A percentile compares a stretch with the other conserved stretches of the same genome.
Conservation (phyloP, 108 stramenopile genomes). For the Discostella pseudostelligera region DNA sequence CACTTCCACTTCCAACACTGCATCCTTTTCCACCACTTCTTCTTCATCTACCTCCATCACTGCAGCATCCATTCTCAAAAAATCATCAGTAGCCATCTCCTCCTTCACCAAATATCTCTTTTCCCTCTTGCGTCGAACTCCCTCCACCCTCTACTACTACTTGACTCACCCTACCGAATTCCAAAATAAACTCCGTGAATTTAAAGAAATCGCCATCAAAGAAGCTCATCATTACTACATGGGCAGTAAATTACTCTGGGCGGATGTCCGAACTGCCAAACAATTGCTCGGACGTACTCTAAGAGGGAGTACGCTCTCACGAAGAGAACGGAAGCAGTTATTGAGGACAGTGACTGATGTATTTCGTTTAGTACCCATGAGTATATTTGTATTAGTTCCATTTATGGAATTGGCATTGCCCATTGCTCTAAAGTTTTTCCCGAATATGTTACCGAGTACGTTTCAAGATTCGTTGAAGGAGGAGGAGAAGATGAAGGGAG, state of each 20-base stretch:
- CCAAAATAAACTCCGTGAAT: conserved; percentile 48
- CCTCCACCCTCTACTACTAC: conserved; percentile 22
- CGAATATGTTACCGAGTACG: conserved; percentile 99
- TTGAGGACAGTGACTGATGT: conserved; percentile 94
- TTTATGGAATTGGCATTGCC: conserved; percentile 98
- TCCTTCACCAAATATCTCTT: too few relatives aligned
- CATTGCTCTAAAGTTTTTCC: conserved; percentile 94
- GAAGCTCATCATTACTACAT: conserved; percentile 95
- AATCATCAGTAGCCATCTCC: too few relatives aligned
- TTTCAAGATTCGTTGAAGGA: conserved; percentile 95
- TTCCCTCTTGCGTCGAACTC: too few relatives aligned
- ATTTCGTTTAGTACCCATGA: conserved; percentile 95
- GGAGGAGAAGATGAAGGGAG: conserved; percentile 97
- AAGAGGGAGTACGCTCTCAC: conserved; percentile 83
- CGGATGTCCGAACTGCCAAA: conserved; percentile 89
- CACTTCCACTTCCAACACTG: too few relatives aligned
- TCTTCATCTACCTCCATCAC: too few relatives aligned
- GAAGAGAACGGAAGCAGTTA: conserved; percentile 96
- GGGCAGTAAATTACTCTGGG: conserved; percentile 92
- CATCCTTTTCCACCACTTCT: too few relatives aligned
- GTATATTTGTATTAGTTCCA: conserved; percentile 96
- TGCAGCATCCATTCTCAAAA: too few relatives aligned
- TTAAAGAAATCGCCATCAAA: conserved; percentile 71
- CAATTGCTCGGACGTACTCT: conserved; percentile 76
- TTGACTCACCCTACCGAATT: conserved; percentile 64